These are phyloP conservation scores for Ceratocystis colombiana DNA, from an alignment of 2,329 filamentous ascomycete genomes.

Conservation along the genomic window DNA sequence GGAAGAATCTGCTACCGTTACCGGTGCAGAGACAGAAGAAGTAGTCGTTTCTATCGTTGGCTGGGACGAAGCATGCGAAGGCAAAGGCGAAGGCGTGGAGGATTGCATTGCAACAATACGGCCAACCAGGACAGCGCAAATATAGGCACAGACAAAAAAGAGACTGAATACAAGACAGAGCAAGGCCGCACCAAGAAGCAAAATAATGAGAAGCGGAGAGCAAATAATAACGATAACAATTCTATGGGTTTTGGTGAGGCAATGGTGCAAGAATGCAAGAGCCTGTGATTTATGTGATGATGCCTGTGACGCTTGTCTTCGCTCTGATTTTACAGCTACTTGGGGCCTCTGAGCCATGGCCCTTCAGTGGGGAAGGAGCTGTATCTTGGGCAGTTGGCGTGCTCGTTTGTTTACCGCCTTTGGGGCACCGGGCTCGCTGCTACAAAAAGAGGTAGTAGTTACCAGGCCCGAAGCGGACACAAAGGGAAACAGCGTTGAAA, in stretches of 20 bases:
- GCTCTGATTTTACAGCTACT: conserved; percentile 5
- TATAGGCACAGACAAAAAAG: conserved; percentile 21
- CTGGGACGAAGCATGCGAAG: no score
- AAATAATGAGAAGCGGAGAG: conserved; percentile 17
- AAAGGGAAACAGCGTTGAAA: not conserved
- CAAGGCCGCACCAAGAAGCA: conserved; percentile 17
- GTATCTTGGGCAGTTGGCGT: not conserved
- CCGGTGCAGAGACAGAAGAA: conserved; percentile 4
- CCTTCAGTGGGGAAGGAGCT: not conserved
- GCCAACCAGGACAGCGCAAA: conserved; percentile 18
- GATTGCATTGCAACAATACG: conserved; percentile 16
- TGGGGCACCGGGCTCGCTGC: not conserved
- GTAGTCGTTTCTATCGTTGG: conserved; percentile 7
- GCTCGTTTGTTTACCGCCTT: conserved; percentile 7
- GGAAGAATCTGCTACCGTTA: not conserved
- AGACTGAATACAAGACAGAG: conserved; percentile 23
- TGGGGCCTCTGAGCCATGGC: not conserved
- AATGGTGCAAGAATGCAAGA: conserved; percentile 1
- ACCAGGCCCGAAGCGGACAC: not conserved
- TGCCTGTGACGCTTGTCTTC: no score
- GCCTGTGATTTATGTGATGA: not conserved
- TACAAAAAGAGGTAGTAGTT: not conserved
- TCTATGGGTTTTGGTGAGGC: not conserved
- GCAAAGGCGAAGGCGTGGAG: conserved; percentile 13
- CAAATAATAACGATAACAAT: conserved; percentile 16